Evolutionary conservation across 1,139 yeast species (phyloP), one percentile per base, ranked within the genome.

Genomic region (Saccharomyces hybrid): DNA sequence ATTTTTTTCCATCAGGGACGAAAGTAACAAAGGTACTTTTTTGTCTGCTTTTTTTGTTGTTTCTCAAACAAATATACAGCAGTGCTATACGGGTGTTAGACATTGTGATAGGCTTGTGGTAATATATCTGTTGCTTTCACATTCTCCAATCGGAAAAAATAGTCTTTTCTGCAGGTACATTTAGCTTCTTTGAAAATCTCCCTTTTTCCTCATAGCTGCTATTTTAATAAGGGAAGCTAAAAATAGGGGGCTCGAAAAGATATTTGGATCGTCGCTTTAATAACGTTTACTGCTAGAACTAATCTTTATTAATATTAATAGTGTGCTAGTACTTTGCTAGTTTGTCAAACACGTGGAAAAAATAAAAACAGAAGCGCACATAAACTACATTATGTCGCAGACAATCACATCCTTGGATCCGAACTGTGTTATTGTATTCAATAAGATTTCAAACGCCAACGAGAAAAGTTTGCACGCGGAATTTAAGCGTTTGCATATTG

Each of bases 401-500:
- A 38, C 44, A 38, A 38, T 38, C 11, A 38, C 44, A 38, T 16
- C 44, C 3, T 25, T 51, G 6, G 53, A 51, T 41, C 53, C 53
- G 13, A 51, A 51, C 34, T 51, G 47, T 29, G 53, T 51, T 8
- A 38, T 51, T 38, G 50, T 46, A 29, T 51, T 51, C 41, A 47
- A 47, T 28, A 41, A 38, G 26, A 47, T 44, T 11, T 42, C 41
- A 29, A 26, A 31, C 25, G 48, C 48, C 2, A 48, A 41, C 26
- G 53, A 51, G 26, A 23, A 47, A 42, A 27, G 38, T 23, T 25
- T 23, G 25, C 42, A n/a, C 2, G 25, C 5, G 7, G 44, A 48
- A 26, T n/a, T 38, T 8, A 51, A 41, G 29, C 67, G 68, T 2
- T 42, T 63, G 26, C 51, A 58, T 23, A 61, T 58, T 3, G n/a